Evolutionary conservation across 805 yeast species (phyloP).

Genomic region (Zygosaccharomyces pseudorouxii): DNA sequence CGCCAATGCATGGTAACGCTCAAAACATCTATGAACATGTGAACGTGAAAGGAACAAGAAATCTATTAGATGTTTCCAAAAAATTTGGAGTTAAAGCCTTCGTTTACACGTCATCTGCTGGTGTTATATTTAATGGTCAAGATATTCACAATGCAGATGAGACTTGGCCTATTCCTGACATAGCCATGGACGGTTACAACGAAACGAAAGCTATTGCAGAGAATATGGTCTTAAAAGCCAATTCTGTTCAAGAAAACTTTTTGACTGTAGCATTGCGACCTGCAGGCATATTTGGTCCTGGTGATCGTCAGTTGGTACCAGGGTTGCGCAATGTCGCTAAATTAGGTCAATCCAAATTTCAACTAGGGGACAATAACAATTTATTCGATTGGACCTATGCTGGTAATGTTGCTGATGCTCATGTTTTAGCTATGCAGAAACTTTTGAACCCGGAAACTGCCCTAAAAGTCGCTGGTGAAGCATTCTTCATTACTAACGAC

Average conservation of each 20-base stretch:
- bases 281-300: slow-evolving; percentile 98
- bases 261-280: slow-evolving; percentile 87
- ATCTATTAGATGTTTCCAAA: slow-evolving; percentile 61
- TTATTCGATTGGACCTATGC: slow-evolving; percentile 95
- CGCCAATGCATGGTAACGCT: slow-evolving; percentile 90
- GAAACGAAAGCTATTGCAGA: slow-evolving; percentile 94
- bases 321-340: slow-evolving; percentile 79
- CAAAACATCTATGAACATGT: slow-evolving; percentile 82
- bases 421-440: slow-evolving; percentile 83
- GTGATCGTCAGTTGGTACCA: slow-evolving; percentile 95
- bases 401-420: slow-evolving; percentile 98
- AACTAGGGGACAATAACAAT: slow-evolving; percentile 90
- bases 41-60: slow-evolving; percentile 83
- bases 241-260: slow-evolving; percentile 51
- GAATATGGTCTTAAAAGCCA: slow-evolving; percentile 68
- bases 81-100: slow-evolving; percentile 51
- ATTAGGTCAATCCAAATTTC: slow-evolving; percentile 84
- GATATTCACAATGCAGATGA: slow-evolving; percentile 92
- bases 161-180: slow-evolving; percentile 84
- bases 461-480: slow-evolving; percentile 67
- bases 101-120: slow-evolving; percentile 95
- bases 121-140: slow-evolving; percentile 94
- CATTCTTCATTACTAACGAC: slow-evolving; percentile 88
- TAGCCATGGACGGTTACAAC: slow-evolving; percentile 95
- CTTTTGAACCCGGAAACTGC: slow-evolving; percentile 47